A percentile compares a stretch with the other conserved stretches of the same genome.
These are phyloP conservation scores for Wickerhamomyces xylosicus DNA, from an alignment of 805 yeast genomes.

Conservation along the genomic window DNA sequence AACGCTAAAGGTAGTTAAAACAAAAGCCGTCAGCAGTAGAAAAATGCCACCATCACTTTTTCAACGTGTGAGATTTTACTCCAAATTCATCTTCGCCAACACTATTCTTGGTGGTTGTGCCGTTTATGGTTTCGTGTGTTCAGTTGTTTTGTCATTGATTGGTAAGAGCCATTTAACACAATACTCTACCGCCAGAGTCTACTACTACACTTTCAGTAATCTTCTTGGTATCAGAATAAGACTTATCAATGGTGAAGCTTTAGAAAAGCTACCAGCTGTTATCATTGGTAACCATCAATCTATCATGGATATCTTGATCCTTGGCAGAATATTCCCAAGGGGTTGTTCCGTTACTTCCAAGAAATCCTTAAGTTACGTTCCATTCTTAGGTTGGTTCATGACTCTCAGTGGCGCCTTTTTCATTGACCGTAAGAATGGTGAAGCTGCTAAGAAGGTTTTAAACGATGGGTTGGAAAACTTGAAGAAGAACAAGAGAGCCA, in stretches of 20 bases:
- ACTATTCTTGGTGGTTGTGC: conserved; percentile 49
- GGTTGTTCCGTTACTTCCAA: conserved; percentile 92
- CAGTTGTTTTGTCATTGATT: conserved; percentile 49
- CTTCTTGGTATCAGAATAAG: conserved; percentile 62
- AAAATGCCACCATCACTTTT: neutral
- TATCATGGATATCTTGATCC: conserved; percentile 69
- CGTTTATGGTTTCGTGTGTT: conserved; percentile 67
- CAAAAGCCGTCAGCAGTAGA: neutral
- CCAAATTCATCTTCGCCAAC: conserved; percentile 46
- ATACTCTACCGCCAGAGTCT: conserved; percentile 81
- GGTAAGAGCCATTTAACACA: conserved; percentile 80
- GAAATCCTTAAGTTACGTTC: conserved; percentile 70
- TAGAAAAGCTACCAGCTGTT: conserved; percentile 61
- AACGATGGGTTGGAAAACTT: conserved; percentile 56
- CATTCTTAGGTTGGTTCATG: conserved; percentile 98
- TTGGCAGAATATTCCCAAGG: conserved; percentile 79
- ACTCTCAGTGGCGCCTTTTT: conserved; percentile 81
- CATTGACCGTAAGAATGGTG: conserved; percentile 71
- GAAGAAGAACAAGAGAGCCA: conserved; percentile 54
- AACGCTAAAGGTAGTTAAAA: too few species aligned
- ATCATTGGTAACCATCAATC: conserved; percentile 86
- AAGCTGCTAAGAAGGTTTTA: conserved; percentile 66
- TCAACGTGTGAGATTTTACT: conserved; percentile 34
- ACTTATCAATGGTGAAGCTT: conserved; percentile 53
- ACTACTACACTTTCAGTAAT: conserved; percentile 49